Evolutionary conservation across 768 basidiomycete species (phyloP).

Genomic region (Podaxis sp.): DNA sequence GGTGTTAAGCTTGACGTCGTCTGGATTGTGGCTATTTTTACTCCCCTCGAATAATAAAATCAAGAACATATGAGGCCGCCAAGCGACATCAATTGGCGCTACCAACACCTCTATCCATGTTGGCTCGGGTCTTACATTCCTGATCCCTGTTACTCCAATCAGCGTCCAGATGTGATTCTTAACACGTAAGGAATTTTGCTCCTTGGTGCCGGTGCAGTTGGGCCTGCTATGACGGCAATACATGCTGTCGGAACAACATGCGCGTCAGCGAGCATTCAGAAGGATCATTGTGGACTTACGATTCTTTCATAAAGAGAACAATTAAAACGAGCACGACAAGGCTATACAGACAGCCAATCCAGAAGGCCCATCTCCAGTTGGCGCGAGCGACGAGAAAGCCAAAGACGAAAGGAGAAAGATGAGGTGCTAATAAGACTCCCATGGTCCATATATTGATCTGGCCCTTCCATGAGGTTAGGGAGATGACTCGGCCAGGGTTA

Average conservation of each 20-base stretch:
- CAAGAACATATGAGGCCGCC: constrained; percentile 65
- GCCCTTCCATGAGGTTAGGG: neutral
- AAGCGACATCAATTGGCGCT: constrained; percentile 51
- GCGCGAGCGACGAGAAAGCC: constrained; percentile 66
- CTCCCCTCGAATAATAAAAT: constrained; percentile 54
- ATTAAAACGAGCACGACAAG: constrained; percentile 59
- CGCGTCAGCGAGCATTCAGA: neutral
- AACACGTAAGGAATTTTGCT: constrained; percentile 38
- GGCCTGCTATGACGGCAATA: constrained; percentile 46
- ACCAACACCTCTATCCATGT: constrained; percentile 47
- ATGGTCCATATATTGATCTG: constrained; percentile 73
- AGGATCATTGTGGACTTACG: constrained; percentile 37
- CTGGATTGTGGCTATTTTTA: constrained; percentile 6
- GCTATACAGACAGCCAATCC: constrained; percentile 63
- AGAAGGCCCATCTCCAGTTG: constrained; percentile 66
- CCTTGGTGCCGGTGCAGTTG: constrained; percentile 37
- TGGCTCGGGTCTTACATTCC: constrained; percentile 57
- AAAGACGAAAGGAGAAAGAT: constrained; percentile 64
- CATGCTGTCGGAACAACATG: constrained; percentile 35
- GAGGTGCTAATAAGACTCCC: constrained; percentile 70
- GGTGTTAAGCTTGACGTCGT: neutral
- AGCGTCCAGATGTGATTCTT: constrained; percentile 57
- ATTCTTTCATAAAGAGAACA: constrained; percentile 62
- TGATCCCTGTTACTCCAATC: constrained; percentile 58
- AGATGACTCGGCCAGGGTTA: constrained; percentile 4